Evolutionary conservation across 2,329 filamentous ascomycete species (phyloP), one percentile per base, ranked within the genome.

Genomic region (Penicillium sp.): DNA sequence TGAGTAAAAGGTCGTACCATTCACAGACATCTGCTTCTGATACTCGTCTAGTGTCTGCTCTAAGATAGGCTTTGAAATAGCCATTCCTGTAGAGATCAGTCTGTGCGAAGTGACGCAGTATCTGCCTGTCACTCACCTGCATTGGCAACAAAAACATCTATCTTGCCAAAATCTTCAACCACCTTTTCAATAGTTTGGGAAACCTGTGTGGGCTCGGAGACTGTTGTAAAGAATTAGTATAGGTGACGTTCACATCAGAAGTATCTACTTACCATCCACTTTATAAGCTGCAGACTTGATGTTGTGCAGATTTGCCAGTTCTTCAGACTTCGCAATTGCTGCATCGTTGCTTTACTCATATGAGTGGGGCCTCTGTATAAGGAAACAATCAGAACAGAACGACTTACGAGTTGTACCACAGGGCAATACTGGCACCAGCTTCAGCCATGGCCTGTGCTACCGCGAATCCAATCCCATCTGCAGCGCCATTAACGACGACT

Each of bases 11-110:
- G 34, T 10, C 77, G 54, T 67, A 82, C 81, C 79, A 55, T 86
- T 86, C 1, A 86, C 83, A 5, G 81, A 78, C 74, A 84, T 82
- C 59, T 83, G 81, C 58, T 78, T 76, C 37, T 70, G 72, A 63
- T 84, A 86, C 62, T 85, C 82, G 2, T 82, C 78, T 0, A 85
- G 66, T 0, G 78, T 81, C 62, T 82, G 79, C 52, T 87, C 84
- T 1, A 85, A 71, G 14, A 87, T 80, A 0, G 82, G 79, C 65
- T 86, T 85, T 0, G 81, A 83, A 34, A 82, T 83, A 4, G 79
- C 79, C 72, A 82, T 83, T 17, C 81, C 71, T n/a, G 39, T n/a
- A 20, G 3, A 12, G 31, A 59, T 14, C 38, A 25, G 43, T 48
- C 60, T 66, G 57, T 22, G 35, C 8, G 45, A 52, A 31, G n/a